Percentiles rank a stretch among this genome's conserved stretches.
Conservation (phyloP, 2,329 filamentous ascomycete genomes). For the Coniella vitis region DNA sequence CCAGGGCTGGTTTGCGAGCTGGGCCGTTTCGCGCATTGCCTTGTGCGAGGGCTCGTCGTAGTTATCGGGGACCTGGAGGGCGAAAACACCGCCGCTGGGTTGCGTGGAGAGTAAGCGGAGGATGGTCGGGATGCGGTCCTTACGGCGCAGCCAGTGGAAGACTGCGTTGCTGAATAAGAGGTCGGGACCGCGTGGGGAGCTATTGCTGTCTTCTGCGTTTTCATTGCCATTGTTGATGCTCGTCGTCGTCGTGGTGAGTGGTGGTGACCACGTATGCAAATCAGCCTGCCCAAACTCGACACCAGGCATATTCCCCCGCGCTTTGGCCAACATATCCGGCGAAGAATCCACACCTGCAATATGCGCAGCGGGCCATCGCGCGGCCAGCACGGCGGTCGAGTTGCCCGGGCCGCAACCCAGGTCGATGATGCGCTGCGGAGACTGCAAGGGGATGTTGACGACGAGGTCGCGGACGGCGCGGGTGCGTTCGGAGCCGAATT, state of each 20-base stretch:
- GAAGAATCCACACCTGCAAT: slow-evolving; percentile 49
- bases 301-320: slow-evolving; percentile 31
- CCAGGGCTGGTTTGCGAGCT: slow-evolving; percentile 21
- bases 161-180: slow-evolving; percentile 52
- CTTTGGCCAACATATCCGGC: slow-evolving; percentile 47
- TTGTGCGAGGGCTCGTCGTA: slow-evolving; percentile 40
- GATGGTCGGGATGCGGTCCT: slow-evolving; percentile 38
- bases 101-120: slow-evolving; percentile 34
- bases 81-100: slow-evolving; percentile 39
- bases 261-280: slow-evolving; percentile 32
- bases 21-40: slow-evolving; percentile 40
- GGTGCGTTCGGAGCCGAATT: slow-evolving; percentile 47
- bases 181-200: slow-evolving; percentile 26
- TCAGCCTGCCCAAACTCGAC: slow-evolving; percentile 41
- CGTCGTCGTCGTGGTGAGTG: not conserved
- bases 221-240: too few species aligned
- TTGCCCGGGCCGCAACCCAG: slow-evolving; percentile 56
- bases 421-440: slow-evolving; percentile 42
- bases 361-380: slow-evolving; percentile 38
- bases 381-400: slow-evolving; percentile 42
- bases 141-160: slow-evolving; percentile 48
- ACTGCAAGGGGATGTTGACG: slow-evolving; percentile 34
- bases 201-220: too few species aligned
- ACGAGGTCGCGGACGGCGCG: slow-evolving; percentile 47
- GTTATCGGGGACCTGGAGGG: slow-evolving; percentile 46